These are phyloP conservation scores for Fusarium sp. DNA, from an alignment of 2,329 filamentous ascomycete genomes.

Conservation along the genomic window DNA sequence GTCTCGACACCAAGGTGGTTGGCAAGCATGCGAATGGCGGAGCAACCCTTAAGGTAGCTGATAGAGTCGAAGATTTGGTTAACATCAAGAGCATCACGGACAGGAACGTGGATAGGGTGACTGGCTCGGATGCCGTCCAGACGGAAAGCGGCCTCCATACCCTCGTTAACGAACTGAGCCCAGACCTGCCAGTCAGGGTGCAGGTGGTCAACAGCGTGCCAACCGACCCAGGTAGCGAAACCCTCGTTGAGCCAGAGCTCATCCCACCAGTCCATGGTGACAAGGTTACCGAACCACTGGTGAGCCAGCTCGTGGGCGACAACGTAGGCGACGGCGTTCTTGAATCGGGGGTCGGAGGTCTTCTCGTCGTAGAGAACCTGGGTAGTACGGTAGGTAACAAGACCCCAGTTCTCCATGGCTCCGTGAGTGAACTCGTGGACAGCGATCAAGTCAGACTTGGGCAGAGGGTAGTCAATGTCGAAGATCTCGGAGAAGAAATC, in stretches of 20 bases:
- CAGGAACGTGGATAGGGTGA: constrained; percentile 95
- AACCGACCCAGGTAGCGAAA: constrained; percentile 98
- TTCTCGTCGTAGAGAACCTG: constrained; percentile 96
- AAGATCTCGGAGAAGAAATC: constrained; percentile 98
- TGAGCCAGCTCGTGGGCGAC: constrained; percentile 98
- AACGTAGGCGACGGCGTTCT: constrained; percentile 94
- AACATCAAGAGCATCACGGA: constrained; percentile 92
- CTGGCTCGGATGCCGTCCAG: constrained; percentile 92
- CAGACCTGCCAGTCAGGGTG: constrained; percentile 98
- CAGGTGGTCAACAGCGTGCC: constrained; percentile 89
- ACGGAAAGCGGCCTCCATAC: constrained; percentile 89
- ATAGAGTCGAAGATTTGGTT: constrained; percentile 99
- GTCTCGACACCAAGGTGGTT: constrained; percentile 87
- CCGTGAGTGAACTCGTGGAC: constrained; percentile 92
- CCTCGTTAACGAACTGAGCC: constrained; percentile 97
- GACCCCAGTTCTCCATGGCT: constrained; percentile 96
- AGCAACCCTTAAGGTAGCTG: constrained; percentile 96
- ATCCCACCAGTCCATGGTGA: constrained; percentile 98
- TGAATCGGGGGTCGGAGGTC: constrained; percentile 88
- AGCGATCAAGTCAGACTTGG: constrained; percentile 90
- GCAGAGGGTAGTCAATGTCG: constrained; percentile 90
- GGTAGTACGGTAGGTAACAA: constrained; percentile 95
- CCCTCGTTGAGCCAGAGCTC: constrained; percentile 96
- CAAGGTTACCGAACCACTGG: constrained; percentile 95
- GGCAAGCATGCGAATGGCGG: constrained; percentile 95